These are phyloP conservation scores for Talaromyces ruber DNA, from an alignment of 495 filamentous ascomycete species.

Conservation along the genomic window DNA sequence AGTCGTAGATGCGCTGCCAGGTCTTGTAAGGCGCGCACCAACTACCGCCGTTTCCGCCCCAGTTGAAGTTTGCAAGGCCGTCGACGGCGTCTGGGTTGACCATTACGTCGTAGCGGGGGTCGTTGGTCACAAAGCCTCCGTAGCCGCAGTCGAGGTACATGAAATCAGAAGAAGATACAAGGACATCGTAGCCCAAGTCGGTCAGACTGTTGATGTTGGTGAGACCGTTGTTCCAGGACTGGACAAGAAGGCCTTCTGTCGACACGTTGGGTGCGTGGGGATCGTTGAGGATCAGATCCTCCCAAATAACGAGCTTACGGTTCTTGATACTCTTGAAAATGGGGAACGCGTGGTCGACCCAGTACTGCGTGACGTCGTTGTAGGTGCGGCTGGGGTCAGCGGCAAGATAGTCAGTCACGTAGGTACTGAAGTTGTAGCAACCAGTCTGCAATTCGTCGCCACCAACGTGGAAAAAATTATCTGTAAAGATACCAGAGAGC, in stretches of 20 bases:
- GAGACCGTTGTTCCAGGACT: constrained; percentile 47
- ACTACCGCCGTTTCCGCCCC: constrained; percentile 40
- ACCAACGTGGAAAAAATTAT: constrained; percentile 48
- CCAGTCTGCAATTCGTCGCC: constrained; percentile 43
- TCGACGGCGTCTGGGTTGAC: constrained; percentile 31
- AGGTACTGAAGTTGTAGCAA: constrained; percentile 46
- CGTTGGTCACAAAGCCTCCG: constrained; percentile 46
- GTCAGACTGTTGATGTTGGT: constrained; percentile 45
- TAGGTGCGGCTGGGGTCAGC: constrained; percentile 42
- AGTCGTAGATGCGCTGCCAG: constrained; percentile 55
- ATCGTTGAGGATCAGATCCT: constrained; percentile 37
- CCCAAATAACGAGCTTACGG: constrained; percentile 48
- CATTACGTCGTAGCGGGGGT: constrained; percentile 43
- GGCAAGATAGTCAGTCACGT: constrained; percentile 37
- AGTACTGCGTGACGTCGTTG: constrained; percentile 44
- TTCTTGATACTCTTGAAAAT: constrained; percentile 37
- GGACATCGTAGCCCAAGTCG: constrained; percentile 40
- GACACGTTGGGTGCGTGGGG: constrained; percentile 37
- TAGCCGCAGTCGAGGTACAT: constrained; percentile 50
- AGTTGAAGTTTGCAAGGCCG: constrained; percentile 42
- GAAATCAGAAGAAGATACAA: constrained; percentile 46
- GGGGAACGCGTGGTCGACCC: constrained; percentile 45
- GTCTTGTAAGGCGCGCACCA: constrained; percentile 54
- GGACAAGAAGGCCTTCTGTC: constrained; percentile 40
- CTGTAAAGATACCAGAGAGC: constrained; percentile 40